Percentiles rank a stretch among this genome's conserved stretches.
phyloP scores from a whole-genome alignment of 768 basidiomycete species.

The Mycena rebaudengoi region DNA sequence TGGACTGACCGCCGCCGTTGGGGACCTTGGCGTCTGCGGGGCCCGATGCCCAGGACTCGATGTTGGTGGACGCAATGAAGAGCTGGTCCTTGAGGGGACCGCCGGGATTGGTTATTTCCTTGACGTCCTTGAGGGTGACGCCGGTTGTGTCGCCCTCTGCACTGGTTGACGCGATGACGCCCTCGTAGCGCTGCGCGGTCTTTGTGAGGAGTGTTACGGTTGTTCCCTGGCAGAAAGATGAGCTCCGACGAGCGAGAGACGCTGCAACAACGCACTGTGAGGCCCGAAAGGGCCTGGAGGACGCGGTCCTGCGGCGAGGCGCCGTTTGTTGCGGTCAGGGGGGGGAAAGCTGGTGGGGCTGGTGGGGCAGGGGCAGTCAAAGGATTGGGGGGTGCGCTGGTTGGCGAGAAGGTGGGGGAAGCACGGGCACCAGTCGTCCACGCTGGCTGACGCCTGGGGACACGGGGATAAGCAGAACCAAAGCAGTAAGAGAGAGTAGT shows the following conservation, averaged over 20 bases:
- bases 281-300: constrained; percentile 70
- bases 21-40: constrained; percentile 75
- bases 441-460: constrained; percentile 55
- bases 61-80: constrained; percentile 77
- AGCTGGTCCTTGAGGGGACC: constrained; percentile 74
- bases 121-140: constrained; percentile 79
- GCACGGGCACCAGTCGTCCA: constrained; percentile 77
- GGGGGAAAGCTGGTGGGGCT: constrained; percentile 51
- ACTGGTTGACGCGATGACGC: constrained; percentile 67
- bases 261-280: constrained; percentile 58
- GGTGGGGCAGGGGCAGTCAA: too few species aligned
- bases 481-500: constrained; percentile 9
- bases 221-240: constrained; percentile 62
- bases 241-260: constrained; percentile 1
- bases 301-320: constrained; percentile 63
- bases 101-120: constrained; percentile 72
- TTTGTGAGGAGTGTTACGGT: constrained; percentile 81
- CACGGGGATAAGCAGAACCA: constrained; percentile 23
- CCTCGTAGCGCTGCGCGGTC: constrained; percentile 77
- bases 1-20: constrained; percentile 74
- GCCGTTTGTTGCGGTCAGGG: constrained; percentile 59
- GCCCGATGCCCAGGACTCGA: constrained; percentile 77
- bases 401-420: constrained; percentile 71
- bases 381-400: constrained; percentile 47
- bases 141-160: constrained; percentile 75